Evolutionary conservation across 164 flowering plant species (phyloP).

Genomic region (Kalanchoe fedtschenkoi): DNA sequence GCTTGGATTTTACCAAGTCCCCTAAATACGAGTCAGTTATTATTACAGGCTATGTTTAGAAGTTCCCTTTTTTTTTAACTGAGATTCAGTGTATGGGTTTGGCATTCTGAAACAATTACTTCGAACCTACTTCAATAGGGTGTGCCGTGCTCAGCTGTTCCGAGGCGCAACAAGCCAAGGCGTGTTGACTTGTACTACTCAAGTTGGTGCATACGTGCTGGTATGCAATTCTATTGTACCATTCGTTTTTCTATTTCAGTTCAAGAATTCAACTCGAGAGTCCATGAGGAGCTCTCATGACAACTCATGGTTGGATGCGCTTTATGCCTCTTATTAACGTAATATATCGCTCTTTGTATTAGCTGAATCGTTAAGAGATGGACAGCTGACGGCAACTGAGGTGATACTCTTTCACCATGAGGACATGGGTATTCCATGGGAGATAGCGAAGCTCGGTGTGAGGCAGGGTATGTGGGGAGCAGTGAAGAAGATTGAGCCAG

Average conservation of each 20-base stretch:
- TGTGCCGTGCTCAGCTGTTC: conserved; percentile 29
- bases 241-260: background rate
- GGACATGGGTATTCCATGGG: conserved; percentile 82
- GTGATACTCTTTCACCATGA: conserved; percentile 68
- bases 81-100: too few species aligned
- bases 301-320: too few species aligned
- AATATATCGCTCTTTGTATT: too few species aligned
- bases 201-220: conserved; percentile 52
- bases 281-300: too few species aligned
- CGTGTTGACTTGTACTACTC: conserved; percentile 54
- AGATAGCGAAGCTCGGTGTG: conserved; percentile 64
- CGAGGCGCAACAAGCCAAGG: conserved; percentile 41
- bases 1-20: too few species aligned
- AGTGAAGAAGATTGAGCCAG: conserved; percentile 62
- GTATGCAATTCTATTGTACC: conserved; percentile 5
- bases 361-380: conserved; percentile 57
- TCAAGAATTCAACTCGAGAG: background rate
- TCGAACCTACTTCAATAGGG: too few species aligned
- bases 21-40: too few species aligned
- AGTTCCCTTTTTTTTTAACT: too few species aligned
- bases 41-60: too few species aligned
- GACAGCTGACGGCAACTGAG: conserved; percentile 44
- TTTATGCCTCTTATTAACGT: background rate
- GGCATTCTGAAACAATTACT: too few species aligned
- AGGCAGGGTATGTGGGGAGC: conserved; percentile 79